Percentiles rank a stretch among this genome's conserved stretches.
These are phyloP conservation scores for Colletotrichum falcatum DNA, from an alignment of 2,329 filamentous ascomycete species.

Conservation along the genomic window DNA sequence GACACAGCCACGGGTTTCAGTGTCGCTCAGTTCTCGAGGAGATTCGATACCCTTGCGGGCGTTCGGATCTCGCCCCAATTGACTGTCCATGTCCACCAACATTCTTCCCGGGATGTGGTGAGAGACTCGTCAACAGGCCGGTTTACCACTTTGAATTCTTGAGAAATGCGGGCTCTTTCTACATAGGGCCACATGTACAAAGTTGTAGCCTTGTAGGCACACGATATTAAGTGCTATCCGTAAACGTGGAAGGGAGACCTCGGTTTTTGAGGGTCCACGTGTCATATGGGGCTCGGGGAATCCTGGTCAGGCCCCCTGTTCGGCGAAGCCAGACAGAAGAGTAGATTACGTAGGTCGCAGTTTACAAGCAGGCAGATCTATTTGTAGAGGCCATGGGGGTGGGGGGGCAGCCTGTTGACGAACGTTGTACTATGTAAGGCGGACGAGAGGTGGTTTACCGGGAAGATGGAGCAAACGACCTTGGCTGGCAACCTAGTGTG, in stretches of 20 bases:
- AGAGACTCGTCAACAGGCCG: neutral
- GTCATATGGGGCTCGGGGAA: slow-evolving; percentile 20
- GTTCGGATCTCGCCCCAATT: neutral
- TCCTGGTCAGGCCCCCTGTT: slow-evolving; percentile 5
- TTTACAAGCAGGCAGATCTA: slow-evolving; percentile 21
- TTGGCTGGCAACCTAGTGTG: neutral
- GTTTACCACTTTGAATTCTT: neutral
- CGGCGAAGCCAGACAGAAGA: slow-evolving; percentile 13
- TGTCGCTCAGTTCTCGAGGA: no score
- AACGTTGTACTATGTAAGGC: slow-evolving; percentile 1
- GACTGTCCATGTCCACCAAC: neutral
- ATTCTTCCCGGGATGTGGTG: neutral
- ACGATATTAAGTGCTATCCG: no score
- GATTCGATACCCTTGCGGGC: neutral
- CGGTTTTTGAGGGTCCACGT: slow-evolving; percentile 25
- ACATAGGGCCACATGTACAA: no score
- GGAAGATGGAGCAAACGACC: neutral
- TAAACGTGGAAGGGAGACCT: neutral
- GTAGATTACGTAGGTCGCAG: no score
- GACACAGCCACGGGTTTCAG: no score
- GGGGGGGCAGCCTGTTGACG: neutral
- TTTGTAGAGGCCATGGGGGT: slow-evolving; percentile 9
- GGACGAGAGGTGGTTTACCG: neutral
- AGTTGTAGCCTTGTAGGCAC: no score
- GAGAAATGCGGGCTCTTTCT: slow-evolving; percentile 5